A percentile compares a stretch with the other conserved stretches of the same genome.
Evolutionary conservation across 2,329 filamentous ascomycete species (phyloP).

Genomic region (Fusarium floridanum): DNA sequence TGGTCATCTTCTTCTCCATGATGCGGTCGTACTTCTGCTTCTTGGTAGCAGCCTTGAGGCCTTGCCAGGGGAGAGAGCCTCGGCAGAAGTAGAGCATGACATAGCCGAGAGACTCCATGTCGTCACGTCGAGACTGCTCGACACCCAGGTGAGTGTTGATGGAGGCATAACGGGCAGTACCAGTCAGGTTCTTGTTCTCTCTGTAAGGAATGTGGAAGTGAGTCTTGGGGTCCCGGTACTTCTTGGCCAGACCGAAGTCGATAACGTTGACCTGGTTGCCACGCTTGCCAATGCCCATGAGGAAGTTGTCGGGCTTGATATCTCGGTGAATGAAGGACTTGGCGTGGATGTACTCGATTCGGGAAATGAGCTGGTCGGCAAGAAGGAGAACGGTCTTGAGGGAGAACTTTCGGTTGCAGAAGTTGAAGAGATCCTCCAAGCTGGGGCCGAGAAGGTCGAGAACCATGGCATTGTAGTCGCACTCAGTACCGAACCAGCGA

Average conservation of each 20-base stretch:
- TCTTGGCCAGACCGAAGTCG: conserved; percentile 99
- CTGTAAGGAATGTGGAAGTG: conserved; percentile 99
- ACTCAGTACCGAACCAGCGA: conserved; percentile 99
- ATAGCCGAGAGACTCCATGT: conserved; percentile 99
- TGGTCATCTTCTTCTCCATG: conserved; percentile 99
- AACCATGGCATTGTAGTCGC: conserved; percentile 99
- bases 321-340: conserved; percentile 99
- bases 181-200: conserved; percentile 99
- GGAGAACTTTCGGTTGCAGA: conserved; percentile 99
- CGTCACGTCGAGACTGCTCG: conserved; percentile 98
- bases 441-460: conserved; percentile 95
- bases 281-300: conserved; percentile 99
- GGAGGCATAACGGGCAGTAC: conserved; percentile 96
- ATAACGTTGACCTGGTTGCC: conserved; percentile 99
- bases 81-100: conserved; percentile 99
- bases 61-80: conserved; percentile 98
- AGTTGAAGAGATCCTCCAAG: conserved; percentile 99
- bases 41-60: conserved; percentile 97
- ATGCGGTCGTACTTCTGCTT: conserved; percentile 99
- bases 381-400: conserved; percentile 97
- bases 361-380: conserved; percentile 97
- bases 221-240: conserved; percentile 99
- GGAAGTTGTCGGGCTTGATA: conserved; percentile 99
- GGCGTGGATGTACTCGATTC: conserved; percentile 99
- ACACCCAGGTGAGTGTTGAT: conserved; percentile 99